A percentile compares a stretch with the other conserved stretches of the same genome.
Conservation (phyloP, 2,329 filamentous ascomycete genomes). For the Fusarium floridanum region DNA sequence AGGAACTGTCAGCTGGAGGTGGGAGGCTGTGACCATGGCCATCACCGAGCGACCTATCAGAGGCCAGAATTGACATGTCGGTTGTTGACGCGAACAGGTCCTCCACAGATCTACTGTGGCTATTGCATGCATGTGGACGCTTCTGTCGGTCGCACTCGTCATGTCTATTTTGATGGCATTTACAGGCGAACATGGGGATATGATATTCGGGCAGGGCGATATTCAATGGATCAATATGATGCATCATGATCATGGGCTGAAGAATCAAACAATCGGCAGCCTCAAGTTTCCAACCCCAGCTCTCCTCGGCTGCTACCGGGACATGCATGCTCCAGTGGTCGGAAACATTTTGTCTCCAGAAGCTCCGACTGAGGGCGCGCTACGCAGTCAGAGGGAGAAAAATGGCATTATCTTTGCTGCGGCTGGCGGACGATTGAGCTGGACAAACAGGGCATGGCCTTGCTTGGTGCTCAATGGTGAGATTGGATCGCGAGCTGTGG, state of each 20-base stretch:
- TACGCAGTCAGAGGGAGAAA: constrained; percentile 1
- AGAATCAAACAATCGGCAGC: neutral
- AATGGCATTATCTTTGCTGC: constrained; percentile 26
- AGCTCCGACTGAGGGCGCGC: constrained; percentile 9
- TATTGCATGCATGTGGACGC: constrained; percentile 38
- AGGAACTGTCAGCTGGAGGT: constrained; percentile 39
- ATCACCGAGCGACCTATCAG: constrained; percentile 43
- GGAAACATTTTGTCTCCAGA: constrained; percentile 10
- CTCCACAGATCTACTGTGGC: constrained; percentile 33
- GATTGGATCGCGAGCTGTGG: constrained; percentile 28
- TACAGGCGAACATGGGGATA: constrained; percentile 8
- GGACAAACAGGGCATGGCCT: constrained; percentile 39
- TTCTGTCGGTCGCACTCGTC: constrained; percentile 12
- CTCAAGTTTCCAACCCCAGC: neutral
- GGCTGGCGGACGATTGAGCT: constrained; percentile 30
- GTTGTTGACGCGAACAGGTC: constrained; percentile 40
- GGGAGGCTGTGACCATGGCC: constrained; percentile 41
- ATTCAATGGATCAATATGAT: neutral
- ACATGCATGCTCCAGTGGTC: constrained; percentile 12
- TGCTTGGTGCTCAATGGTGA: constrained; percentile 24
- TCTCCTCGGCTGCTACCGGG: constrained; percentile 30
- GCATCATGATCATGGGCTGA: neutral
- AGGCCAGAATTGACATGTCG: constrained; percentile 29
- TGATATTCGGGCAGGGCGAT: neutral
- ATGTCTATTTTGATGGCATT: constrained; percentile 25